Conservation (phyloP, 257 asterid genomes). For the Eucommia ulmoides region DNA sequence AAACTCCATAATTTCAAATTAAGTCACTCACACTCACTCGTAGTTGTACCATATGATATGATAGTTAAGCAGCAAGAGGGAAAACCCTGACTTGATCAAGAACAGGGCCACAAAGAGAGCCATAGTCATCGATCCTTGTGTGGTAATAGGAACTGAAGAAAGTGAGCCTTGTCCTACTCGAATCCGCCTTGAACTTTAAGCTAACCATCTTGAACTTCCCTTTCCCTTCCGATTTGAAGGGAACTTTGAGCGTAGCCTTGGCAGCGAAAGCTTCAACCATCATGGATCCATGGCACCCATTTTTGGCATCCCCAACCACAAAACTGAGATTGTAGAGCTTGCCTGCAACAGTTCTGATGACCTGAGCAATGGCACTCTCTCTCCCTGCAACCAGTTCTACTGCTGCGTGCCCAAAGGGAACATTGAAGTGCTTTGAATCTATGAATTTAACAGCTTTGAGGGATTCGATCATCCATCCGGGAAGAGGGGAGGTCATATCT, state of each 20-base stretch:
- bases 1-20: too few species aligned
- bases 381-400: constrained; percentile 75
- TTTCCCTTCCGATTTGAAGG: constrained; percentile 45
- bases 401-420: constrained; percentile 61
- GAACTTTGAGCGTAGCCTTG: constrained; percentile 33
- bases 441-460: constrained; percentile 66
- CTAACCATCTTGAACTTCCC: constrained; percentile 35
- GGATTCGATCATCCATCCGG: constrained; percentile 86
- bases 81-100: constrained; percentile 51
- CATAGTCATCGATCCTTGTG: constrained; percentile 38
- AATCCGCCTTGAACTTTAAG: constrained; percentile 48
- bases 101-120: constrained; percentile 82
- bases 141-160: constrained; percentile 89
- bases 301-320: constrained; percentile 59
- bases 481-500: constrained; percentile 69
- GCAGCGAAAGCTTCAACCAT: constrained; percentile 80
- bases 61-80: constrained; percentile 21
- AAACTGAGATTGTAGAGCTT: constrained; percentile 40
- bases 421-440: constrained; percentile 55
- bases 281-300: constrained; percentile 76
- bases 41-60: too few species aligned
- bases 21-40: too few species aligned
- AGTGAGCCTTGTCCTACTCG: constrained; percentile 51
- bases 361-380: constrained; percentile 68
- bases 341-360: constrained; percentile 47